Conservation (phyloP, 2,329 filamentous ascomycete species). For the Lasiodiplodia theobromae region DNA sequence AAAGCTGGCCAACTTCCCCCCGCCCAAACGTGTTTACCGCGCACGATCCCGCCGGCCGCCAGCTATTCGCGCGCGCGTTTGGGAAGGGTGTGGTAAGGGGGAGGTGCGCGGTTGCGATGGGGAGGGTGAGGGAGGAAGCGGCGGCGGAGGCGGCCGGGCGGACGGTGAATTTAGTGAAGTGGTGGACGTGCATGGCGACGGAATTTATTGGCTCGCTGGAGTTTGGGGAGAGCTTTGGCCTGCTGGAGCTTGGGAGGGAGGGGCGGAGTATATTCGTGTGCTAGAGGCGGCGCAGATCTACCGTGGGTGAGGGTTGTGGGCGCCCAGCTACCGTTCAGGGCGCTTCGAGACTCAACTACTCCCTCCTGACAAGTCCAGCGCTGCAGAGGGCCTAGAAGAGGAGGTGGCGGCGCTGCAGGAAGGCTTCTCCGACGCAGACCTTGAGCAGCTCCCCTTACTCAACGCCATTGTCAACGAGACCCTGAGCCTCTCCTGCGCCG, state of each 20-base stretch:
- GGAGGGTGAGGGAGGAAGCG: constrained; percentile 39
- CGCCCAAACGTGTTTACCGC: constrained; percentile 48
- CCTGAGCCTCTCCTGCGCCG: neutral
- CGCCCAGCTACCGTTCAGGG: constrained; percentile 34
- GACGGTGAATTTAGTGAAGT: constrained; percentile 42
- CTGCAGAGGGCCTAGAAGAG: constrained; percentile 37
- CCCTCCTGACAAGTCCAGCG: constrained; percentile 30
- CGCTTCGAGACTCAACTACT: constrained; percentile 28
- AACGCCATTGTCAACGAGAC: constrained; percentile 50
- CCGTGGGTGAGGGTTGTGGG: constrained; percentile 38
- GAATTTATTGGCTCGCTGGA: constrained; percentile 49
- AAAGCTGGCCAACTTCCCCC: constrained; percentile 36
- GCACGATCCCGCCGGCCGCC: constrained; percentile 44
- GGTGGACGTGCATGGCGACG: constrained; percentile 50
- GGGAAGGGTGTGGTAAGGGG: constrained; percentile 44
- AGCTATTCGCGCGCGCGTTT: constrained; percentile 47
- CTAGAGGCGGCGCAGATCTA: constrained; percentile 39
- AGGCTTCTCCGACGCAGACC: constrained; percentile 36
- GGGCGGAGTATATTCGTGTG: constrained; percentile 41
- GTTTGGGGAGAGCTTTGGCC: constrained; percentile 50
- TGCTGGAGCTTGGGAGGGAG: constrained; percentile 46
- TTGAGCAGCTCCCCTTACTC: constrained; percentile 42
- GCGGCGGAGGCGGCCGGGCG: constrained; percentile 34
- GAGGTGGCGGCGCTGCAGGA: constrained; percentile 36
- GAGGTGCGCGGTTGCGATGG: constrained; percentile 43